These are phyloP conservation scores for Lodderomyces beijingensis DNA, from an alignment of 1,139 yeast species.

Conservation along the genomic window DNA sequence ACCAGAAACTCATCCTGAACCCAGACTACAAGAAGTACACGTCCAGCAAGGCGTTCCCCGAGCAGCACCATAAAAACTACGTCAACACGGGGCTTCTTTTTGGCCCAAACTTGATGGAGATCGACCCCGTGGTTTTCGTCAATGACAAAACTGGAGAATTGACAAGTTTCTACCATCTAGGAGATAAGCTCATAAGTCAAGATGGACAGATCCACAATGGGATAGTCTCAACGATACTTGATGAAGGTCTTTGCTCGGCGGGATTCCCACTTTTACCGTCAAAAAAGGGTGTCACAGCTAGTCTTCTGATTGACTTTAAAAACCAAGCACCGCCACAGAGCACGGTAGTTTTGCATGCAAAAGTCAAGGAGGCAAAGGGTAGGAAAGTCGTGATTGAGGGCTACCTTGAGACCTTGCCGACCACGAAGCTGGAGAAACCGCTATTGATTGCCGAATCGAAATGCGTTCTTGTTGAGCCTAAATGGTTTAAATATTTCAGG, in stretches of 20 bases:
- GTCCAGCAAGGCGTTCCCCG: conserved; percentile 50
- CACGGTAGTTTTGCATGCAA: conserved; percentile 64
- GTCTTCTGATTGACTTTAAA: conserved; percentile 58
- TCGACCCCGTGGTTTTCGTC: conserved; percentile 60
- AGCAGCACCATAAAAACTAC: conserved; percentile 56
- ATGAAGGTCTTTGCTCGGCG: conserved; percentile 82
- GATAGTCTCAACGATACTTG: conserved; percentile 72
- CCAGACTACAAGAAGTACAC: conserved; percentile 20
- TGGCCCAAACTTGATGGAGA: conserved; percentile 58
- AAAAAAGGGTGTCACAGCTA: conserved; percentile 88
- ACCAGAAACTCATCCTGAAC: conserved; percentile 25
- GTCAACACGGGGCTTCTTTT: conserved; percentile 64
- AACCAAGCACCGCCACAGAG: conserved; percentile 65
- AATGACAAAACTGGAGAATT: conserved; percentile 45
- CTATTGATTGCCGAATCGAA: conserved; percentile 50
- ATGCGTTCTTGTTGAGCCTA: conserved; percentile 72
- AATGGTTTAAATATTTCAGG: conserved; percentile 68
- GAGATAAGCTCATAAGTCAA: conserved; percentile 58
- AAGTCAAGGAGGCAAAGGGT: conserved; percentile 65
- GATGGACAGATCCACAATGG: conserved; percentile 87
- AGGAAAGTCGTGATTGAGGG: conserved; percentile 80
- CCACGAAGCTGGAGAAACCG: conserved; percentile 20
- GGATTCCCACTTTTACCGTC: conserved; percentile 86
- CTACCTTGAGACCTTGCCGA: conserved; percentile 44
- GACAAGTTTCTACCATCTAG: conserved; percentile 66